Percentiles rank a stretch among this genome's conserved stretches.
These are phyloP conservation scores for Fusarium goolgardi DNA, from an alignment of 2,329 filamentous ascomycete genomes.

Conservation along the genomic window DNA sequence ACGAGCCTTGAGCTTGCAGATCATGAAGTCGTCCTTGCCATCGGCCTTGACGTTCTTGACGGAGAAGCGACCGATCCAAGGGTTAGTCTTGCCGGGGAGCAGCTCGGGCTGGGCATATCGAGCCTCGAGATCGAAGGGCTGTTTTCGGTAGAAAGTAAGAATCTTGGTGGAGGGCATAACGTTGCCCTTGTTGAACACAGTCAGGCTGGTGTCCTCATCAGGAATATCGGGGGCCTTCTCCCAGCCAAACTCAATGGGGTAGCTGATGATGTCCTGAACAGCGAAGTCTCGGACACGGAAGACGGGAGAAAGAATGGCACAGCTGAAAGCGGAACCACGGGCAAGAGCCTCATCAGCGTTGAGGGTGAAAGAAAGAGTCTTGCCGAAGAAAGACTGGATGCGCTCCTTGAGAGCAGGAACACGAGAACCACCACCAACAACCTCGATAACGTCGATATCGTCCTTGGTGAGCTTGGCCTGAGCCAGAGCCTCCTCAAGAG, in stretches of 20 bases:
- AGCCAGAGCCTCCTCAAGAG: conserved; percentile 91
- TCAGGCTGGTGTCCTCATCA: conserved; percentile 96
- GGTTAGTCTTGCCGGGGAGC: conserved; percentile 88
- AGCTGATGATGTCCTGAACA: conserved; percentile 96
- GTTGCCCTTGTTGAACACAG: conserved; percentile 97
- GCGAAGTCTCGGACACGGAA: conserved; percentile 99
- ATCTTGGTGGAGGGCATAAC: conserved; percentile 99
- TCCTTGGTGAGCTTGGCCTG: conserved; percentile 91
- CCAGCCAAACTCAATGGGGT: conserved; percentile 99
- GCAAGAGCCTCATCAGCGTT: conserved; percentile 99
- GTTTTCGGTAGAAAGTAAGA: conserved; percentile 98
- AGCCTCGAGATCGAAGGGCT: conserved; percentile 95
- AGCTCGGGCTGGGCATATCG: conserved; percentile 88
- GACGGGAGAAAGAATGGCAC: conserved; percentile 94
- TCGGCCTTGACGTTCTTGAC: conserved; percentile 98
- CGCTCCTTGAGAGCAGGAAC: conserved; percentile 91
- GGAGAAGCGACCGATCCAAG: conserved; percentile 97
- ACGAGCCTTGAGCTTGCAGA: conserved; percentile 98
- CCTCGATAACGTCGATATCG: conserved; percentile 92
- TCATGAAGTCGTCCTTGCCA: conserved; percentile 97
- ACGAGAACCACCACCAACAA: conserved; percentile 94
- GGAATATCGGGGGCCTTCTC: conserved; percentile 98
- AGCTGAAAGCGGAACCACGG: conserved; percentile 95
- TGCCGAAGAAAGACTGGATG: conserved; percentile 92
- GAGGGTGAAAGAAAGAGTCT: conserved; percentile 91